Conservation (phyloP, 1,284 basidiomycete species). For the Inonotus hispidus region DNA sequence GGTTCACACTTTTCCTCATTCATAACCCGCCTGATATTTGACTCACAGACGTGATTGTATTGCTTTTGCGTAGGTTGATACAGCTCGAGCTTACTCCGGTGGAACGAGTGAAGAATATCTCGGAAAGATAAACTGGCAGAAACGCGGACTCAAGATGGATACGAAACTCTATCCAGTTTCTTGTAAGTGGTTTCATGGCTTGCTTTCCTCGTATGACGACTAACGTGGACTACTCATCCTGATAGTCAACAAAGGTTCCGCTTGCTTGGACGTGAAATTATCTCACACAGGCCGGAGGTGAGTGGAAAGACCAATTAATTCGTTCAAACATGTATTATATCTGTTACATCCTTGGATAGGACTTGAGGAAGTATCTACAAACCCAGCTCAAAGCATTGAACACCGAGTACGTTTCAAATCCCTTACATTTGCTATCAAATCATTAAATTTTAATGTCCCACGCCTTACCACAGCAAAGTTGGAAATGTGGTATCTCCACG, state of each 20-base stretch:
- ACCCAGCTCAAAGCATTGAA: conserved; percentile 41
- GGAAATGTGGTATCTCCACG: conserved; percentile 41
- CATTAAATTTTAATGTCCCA: neutral
- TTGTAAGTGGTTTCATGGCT: conserved; percentile 10
- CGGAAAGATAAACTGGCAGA: conserved; percentile 30
- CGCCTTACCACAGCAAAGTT: conserved; percentile 5
- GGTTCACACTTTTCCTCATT: conserved; percentile 4
- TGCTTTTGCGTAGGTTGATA: conserved; percentile 26
- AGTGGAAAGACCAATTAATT: neutral
- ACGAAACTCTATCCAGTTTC: conserved; percentile 39
- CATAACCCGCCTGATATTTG: neutral
- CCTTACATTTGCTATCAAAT: conserved; percentile 13
- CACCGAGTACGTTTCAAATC: conserved; percentile 31
- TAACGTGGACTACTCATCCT: no score
- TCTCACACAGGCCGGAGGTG: conserved; percentile 14
- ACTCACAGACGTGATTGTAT: neutral
- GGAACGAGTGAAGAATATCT: conserved; percentile 28
- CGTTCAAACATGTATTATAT: neutral
- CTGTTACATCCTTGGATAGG: neutral
- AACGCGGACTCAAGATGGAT: conserved; percentile 35
- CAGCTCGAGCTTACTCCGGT: conserved; percentile 30
- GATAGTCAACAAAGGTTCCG: no score
- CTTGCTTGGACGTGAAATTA: neutral
- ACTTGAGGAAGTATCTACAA: conserved; percentile 37
- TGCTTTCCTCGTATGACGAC: neutral